Evolutionary conservation across 306 rosid species (phyloP), one percentile per base, ranked within the genome.

Genomic region (Cicer judaicum): DNA sequence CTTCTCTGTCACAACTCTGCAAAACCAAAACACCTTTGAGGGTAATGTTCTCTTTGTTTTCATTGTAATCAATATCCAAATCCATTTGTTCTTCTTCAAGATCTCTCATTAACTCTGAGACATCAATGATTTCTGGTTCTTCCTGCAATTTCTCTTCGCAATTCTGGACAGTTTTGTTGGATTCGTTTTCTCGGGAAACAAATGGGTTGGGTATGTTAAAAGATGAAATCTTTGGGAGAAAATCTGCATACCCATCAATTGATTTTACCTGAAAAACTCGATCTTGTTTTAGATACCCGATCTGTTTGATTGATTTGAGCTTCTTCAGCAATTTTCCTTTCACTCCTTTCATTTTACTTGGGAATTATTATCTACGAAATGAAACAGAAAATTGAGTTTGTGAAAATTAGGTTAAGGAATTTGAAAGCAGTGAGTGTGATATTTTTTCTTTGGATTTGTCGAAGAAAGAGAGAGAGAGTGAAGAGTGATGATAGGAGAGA

Each of bases 261-360:
- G 87, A 79, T 21, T 78, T 82, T 29, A 83, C 81, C 74, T 93
- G 97, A 77, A 91, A 91, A 82, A 88, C 71, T 78, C 87, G 89
- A 67, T 91, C 96, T 60, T 80, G 88, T 40, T 83, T 91, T 72
- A 90, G 83, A 80, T 81, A 78, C 9, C 60, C 88, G 55, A 84
- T 59, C 11, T 87, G 96, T 50, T 73, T 73, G 75, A 91, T 86
- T n/a, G 97, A 86, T 80, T 91, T 94, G 55, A 94, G 87, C 84
- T 86, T 94, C 91, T 87, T 91, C 83, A 90, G 24, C 36, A 94
- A 59, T 14, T 85, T 94, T 36, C 96, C 95, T 72, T 85, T 88
- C 87, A 94, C 11, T 41, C 91, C 94, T 78, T 81, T 88, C 96
- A 89, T 90, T 19, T 60, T n/a, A 53, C 57, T 9, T 49, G 11